Evolutionary conservation across 176 grass and related monocot species (phyloP).

Genomic region (Hordeum marinum): DNA sequence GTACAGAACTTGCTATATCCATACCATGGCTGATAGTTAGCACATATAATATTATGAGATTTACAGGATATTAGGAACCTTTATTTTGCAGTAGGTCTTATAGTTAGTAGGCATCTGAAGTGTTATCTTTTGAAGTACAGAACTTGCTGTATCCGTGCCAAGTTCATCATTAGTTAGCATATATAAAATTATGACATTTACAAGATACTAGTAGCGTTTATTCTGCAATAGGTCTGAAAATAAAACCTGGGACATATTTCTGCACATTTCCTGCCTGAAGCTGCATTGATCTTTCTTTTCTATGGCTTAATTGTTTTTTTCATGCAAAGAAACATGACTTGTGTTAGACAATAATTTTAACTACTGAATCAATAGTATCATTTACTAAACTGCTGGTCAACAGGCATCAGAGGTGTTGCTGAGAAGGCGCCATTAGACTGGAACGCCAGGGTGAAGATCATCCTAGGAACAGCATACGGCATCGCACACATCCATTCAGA

Average conservation of each 20-base stretch:
- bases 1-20: neutral
- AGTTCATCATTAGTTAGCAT: neutral
- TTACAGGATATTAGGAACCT: neutral
- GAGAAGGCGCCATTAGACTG: conserved; percentile 69
- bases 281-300: conserved; percentile 3
- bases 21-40: neutral
- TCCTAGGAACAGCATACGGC: conserved; percentile 72
- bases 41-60: neutral
- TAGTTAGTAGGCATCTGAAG: too few species aligned
- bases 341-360: neutral
- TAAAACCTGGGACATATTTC: neutral
- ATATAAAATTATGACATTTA: neutral
- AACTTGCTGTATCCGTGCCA: neutral
- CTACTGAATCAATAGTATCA: neutral
- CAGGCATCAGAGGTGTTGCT: conserved; percentile 52
- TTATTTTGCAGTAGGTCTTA: neutral
- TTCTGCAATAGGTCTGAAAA: neutral
- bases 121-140: neutral
- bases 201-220: neutral
- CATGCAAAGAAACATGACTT: neutral
- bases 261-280: conserved; percentile 11
- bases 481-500: conserved; percentile 67
- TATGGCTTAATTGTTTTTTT: neutral
- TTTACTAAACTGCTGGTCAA: conserved; percentile 1
- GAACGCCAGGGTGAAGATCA: conserved; percentile 77